A percentile compares a stretch with the other conserved stretches of the same genome.
These are phyloP conservation scores for Gliomastix tumulicola DNA, from an alignment of 2,329 filamentous ascomycete species.

Conservation along the genomic window DNA sequence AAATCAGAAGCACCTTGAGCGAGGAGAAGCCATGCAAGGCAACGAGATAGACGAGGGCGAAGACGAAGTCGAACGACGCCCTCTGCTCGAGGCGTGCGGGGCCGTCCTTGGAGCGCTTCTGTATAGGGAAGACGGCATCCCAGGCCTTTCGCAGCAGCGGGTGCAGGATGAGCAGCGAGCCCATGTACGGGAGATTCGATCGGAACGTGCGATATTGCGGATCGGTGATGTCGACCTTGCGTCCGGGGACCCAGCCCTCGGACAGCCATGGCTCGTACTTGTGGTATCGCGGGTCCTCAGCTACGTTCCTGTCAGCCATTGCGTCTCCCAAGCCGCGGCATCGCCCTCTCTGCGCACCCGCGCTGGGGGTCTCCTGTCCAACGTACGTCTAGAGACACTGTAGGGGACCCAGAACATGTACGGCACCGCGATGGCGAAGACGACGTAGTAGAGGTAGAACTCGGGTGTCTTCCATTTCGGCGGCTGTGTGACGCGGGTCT, in stretches of 20 bases:
- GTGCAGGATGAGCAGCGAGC: conserved; percentile 67
- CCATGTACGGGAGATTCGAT: conserved; percentile 76
- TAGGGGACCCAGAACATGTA: conserved; percentile 90
- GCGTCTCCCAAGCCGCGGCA: too few relatives aligned
- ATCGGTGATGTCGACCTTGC: conserved; percentile 89
- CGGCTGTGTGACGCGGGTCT: conserved; percentile 37
- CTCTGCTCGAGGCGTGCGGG: conserved; percentile 60
- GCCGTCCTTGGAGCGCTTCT: conserved; percentile 27
- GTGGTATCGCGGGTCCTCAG: conserved; percentile 71
- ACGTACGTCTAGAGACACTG: conserved; percentile 73
- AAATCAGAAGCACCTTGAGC: conserved; percentile 72
- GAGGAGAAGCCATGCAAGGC: conserved; percentile 81
- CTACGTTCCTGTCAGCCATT: conserved; percentile 34
- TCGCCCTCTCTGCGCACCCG: too few relatives aligned
- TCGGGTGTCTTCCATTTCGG: conserved; percentile 83
- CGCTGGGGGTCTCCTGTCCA: too few relatives aligned
- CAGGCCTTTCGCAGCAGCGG: conserved; percentile 70
- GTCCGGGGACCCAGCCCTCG: conserved; percentile 85
- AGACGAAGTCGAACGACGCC: conserved; percentile 73
- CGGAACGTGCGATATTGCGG: conserved; percentile 81
- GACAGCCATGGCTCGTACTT: conserved; percentile 66
- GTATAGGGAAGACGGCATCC: conserved; percentile 44
- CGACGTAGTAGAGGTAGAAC: conserved; percentile 73
- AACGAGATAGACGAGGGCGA: conserved; percentile 71
- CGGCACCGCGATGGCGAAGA: conserved; percentile 62